Percentiles rank a stretch among this genome's conserved stretches.
These are phyloP conservation scores for Phyllosticta capitalensis DNA, from an alignment of 2,329 filamentous ascomycete species.

Conservation along the genomic window DNA sequence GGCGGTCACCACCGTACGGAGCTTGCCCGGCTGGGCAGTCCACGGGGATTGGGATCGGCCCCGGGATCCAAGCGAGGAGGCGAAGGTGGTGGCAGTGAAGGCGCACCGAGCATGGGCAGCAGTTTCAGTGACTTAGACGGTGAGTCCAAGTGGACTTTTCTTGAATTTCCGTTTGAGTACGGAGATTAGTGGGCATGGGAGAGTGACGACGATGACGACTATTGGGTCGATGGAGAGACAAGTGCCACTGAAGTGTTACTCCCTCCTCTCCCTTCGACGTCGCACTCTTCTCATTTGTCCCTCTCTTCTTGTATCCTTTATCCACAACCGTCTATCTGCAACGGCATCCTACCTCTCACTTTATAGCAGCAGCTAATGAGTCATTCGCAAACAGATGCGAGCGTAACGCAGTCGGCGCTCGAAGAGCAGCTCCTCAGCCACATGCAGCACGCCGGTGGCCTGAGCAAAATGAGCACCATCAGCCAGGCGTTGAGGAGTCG, in stretches of 20 bases:
- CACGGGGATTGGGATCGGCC: conserved; percentile 26
- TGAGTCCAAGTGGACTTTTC: conserved; percentile 20
- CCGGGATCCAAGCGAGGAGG: conserved; percentile 26
- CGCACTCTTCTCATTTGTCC: not conserved
- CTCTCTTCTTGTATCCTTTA: not conserved
- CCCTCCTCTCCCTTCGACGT: not conserved
- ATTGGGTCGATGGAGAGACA: not conserved
- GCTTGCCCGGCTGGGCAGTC: conserved; percentile 43
- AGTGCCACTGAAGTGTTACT: not conserved
- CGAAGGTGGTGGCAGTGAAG: conserved; percentile 54
- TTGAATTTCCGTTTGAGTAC: not conserved
- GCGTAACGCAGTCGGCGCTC: conserved; percentile 69
- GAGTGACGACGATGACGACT: not conserved
- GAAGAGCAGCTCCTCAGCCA: conserved; percentile 69
- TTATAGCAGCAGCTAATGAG: not conserved
- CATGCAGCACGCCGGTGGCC: conserved; percentile 44
- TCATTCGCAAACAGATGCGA: conserved; percentile 50
- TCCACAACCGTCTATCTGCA: not conserved
- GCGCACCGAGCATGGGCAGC: conserved; percentile 71
- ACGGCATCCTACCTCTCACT: too few species aligned
- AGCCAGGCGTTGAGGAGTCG: conserved; percentile 54
- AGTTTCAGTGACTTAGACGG: conserved; percentile 81
- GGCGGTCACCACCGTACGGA: conserved; percentile 46
- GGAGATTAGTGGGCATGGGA: not conserved
- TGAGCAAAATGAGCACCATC: conserved; percentile 56